Percentiles rank a stretch among this genome's conserved stretches.
These are phyloP conservation scores for Eucalyptus pauciflora DNA, from an alignment of 345 rosid genomes.

Conservation along the genomic window DNA sequence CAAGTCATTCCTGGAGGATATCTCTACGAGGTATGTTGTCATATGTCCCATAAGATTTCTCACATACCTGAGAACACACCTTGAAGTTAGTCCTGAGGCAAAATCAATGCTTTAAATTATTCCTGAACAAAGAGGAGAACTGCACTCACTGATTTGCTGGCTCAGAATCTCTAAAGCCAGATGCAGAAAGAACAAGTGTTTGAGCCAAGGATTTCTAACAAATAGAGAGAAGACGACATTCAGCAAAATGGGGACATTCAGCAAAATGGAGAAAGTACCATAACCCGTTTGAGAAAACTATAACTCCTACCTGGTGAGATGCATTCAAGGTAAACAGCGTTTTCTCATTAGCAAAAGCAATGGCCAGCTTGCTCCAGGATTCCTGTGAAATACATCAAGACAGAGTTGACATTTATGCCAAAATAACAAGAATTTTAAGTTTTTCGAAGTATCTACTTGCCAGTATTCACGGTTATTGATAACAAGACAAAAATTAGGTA, in stretches of 20 bases:
- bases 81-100: neutral
- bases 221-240: slow-evolving; percentile 2
- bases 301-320: slow-evolving; percentile 66
- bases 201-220: slow-evolving; percentile 87
- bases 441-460: neutral
- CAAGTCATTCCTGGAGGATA: slow-evolving; percentile 66
- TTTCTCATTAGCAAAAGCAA: slow-evolving; percentile 80
- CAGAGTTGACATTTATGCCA: neutral
- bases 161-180: slow-evolving; percentile 65
- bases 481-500: neutral
- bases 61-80: slow-evolving; percentile 52
- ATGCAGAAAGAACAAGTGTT: slow-evolving; percentile 88
- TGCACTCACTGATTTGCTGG: slow-evolving; percentile 80
- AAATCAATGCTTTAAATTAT: neutral
- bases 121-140: neutral
- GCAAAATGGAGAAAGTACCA: neutral
- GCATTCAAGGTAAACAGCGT: slow-evolving; percentile 61
- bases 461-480: neutral
- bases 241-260: neutral
- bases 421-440: neutral
- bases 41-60: slow-evolving; percentile 67
- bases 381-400: slow-evolving; percentile 39
- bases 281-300: neutral
- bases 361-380: slow-evolving; percentile 84
- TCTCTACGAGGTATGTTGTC: slow-evolving; percentile 59